phyloP scores from a whole-genome alignment of 2,329 filamentous ascomycete species.

The Colletotrichum orbiculare region DNA sequence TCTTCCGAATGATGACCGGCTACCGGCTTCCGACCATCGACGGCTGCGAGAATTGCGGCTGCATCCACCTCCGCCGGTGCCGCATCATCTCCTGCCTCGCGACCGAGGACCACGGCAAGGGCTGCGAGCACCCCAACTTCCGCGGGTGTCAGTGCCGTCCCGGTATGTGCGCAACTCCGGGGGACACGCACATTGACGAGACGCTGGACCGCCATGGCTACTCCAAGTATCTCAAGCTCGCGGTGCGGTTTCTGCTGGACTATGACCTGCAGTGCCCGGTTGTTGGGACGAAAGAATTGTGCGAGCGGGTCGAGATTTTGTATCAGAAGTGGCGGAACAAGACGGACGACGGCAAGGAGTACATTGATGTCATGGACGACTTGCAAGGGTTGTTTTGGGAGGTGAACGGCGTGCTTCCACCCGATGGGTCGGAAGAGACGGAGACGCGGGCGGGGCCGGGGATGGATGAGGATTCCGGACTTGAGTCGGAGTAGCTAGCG shows the following conservation, averaged over 20 bases:
- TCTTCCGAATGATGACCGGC: slow-evolving; percentile 57
- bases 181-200: slow-evolving; percentile 46
- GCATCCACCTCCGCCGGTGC: slow-evolving; percentile 42
- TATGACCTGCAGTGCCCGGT: slow-evolving; percentile 37
- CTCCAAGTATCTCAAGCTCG: slow-evolving; percentile 41
- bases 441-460: background rate
- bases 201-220: slow-evolving; percentile 42
- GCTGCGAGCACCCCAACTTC: slow-evolving; percentile 35
- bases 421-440: background rate
- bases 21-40: slow-evolving; percentile 41
- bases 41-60: slow-evolving; percentile 43
- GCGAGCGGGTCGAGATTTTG: slow-evolving; percentile 39
- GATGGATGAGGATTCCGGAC: background rate
- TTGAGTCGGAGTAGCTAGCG: too few species aligned
- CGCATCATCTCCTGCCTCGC: slow-evolving; percentile 15
- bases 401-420: slow-evolving; percentile 17
- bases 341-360: slow-evolving; percentile 45
- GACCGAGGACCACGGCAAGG: slow-evolving; percentile 23
- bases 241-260: slow-evolving; percentile 42
- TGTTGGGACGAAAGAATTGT: slow-evolving; percentile 11
- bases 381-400: slow-evolving; percentile 14
- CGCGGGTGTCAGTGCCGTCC: slow-evolving; percentile 33
- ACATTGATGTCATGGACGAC: slow-evolving; percentile 46
- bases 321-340: slow-evolving; percentile 45
- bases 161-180: slow-evolving; percentile 13